A percentile compares a stretch with the other conserved stretches of the same genome.
phyloP scores from a whole-genome alignment of 257 asterid species.

The Solanum sejunctum region DNA sequence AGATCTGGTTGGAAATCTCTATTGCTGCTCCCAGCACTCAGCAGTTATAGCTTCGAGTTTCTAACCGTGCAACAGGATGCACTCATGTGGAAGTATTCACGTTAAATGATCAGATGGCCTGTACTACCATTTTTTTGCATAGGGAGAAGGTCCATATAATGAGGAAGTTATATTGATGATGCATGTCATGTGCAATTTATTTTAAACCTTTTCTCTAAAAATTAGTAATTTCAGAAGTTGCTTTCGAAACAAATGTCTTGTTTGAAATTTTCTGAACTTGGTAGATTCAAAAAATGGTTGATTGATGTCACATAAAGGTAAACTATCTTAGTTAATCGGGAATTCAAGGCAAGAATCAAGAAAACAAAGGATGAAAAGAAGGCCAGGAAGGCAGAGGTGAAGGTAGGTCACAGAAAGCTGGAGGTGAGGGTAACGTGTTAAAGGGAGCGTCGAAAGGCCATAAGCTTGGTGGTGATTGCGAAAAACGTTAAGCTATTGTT shows the following conservation, averaged over 20 bases:
- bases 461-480: slow-evolving; percentile 40
- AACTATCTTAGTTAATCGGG: neutral
- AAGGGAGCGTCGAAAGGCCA: slow-evolving; percentile 28
- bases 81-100: neutral
- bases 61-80: neutral
- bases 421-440: slow-evolving; percentile 15
- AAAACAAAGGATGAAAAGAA: no score
- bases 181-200: neutral
- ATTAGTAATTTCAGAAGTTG: neutral
- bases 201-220: neutral
- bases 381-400: no score
- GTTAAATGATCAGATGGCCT: neutral
- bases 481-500: slow-evolving; percentile 20
- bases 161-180: neutral
- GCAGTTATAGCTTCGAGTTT: neutral
- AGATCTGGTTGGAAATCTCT: neutral
- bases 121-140: neutral
- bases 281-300: neutral
- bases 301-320: neutral
- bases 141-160: neutral
- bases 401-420: slow-evolving; percentile 17
- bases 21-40: neutral
- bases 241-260: neutral
- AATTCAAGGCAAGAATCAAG: neutral
- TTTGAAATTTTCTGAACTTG: neutral